Conservation (phyloP, 78 protist species). For the Tieghemostelium lacteum region DNA sequence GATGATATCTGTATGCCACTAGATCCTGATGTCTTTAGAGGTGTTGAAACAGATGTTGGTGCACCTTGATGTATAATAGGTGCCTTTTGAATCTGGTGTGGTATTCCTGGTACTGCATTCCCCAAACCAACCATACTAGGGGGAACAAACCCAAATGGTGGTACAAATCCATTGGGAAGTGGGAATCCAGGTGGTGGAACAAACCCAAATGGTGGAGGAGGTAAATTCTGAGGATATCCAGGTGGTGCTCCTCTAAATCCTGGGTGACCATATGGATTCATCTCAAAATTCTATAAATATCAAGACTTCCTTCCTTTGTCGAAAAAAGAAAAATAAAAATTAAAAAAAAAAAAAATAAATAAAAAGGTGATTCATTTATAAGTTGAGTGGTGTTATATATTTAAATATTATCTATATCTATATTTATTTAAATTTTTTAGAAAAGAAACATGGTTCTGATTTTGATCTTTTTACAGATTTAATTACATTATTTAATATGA, state of each 20-base stretch:
- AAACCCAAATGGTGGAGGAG: not conserved
- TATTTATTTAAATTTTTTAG: slow-evolving; percentile 1
- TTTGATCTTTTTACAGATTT: slow-evolving; percentile 7
- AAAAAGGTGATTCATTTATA: not conserved
- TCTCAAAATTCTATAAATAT: too few relatives aligned
- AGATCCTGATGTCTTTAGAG: not conserved
- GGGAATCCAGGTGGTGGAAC: not conserved
- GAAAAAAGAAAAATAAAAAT: too few relatives aligned
- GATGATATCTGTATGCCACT: not conserved
- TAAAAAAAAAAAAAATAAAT: too few relatives aligned
- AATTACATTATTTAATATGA: not conserved
- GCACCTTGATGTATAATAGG: not conserved
- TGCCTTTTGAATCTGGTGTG: not conserved
- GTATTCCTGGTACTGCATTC: not conserved
- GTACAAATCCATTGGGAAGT: not conserved
- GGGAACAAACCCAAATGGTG: not conserved
- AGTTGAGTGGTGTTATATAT: too few relatives aligned
- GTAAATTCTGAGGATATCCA: not conserved
- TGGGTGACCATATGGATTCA: slow-evolving; percentile 21
- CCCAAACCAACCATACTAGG: not conserved
- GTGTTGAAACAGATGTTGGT: not conserved
- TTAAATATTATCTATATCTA: too few relatives aligned
- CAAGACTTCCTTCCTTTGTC: too few relatives aligned
- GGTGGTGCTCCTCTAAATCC: not conserved
- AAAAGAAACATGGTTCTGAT: slow-evolving; percentile 22